Conservation (phyloP, 352 stramenopile genomes). For the Elongisporangium prolatum region DNA sequence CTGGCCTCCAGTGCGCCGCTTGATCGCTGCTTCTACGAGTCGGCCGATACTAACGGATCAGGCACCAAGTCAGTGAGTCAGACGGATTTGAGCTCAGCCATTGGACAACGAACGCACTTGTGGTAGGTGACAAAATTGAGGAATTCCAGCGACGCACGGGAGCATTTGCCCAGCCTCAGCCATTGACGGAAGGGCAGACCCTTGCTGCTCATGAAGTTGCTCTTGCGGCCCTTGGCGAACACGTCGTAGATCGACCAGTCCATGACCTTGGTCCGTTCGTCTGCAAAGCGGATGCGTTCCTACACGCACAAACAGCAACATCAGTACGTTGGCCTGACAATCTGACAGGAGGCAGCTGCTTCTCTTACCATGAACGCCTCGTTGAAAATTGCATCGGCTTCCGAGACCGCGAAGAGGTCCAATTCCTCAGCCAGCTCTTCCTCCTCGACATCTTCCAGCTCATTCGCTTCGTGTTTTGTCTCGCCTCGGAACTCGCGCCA, state of each 20-base stretch:
- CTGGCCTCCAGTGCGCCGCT: slow-evolving; percentile 47
- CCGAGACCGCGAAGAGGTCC: slow-evolving; percentile 78
- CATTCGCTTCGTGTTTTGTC: slow-evolving; percentile 73
- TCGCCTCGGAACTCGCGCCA: slow-evolving; percentile 80
- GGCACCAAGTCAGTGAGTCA: slow-evolving; percentile 2
- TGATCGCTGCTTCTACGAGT: slow-evolving; percentile 80
- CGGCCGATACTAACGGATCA: slow-evolving; percentile 54
- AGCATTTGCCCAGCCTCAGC: slow-evolving; percentile 57
- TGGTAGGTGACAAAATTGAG: slow-evolving; percentile 86
- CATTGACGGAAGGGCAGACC: slow-evolving; percentile 63
- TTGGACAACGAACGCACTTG: slow-evolving; percentile 36
- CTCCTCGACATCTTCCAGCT: slow-evolving; percentile 76
- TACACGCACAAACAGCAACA: slow-evolving; percentile 7
- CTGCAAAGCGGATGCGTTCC: slow-evolving; percentile 82
- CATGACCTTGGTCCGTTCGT: slow-evolving; percentile 79
- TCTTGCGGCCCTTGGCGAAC: slow-evolving; percentile 71
- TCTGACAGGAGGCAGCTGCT: no score
- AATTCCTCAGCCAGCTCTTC: slow-evolving; percentile 81
- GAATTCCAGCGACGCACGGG: slow-evolving; percentile 75
- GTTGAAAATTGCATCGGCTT: slow-evolving; percentile 75
- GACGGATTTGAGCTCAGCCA: not conserved
- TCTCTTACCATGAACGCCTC: slow-evolving; percentile 57
- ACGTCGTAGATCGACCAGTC: slow-evolving; percentile 79
- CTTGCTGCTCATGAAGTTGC: slow-evolving; percentile 84
- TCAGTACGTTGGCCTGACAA: no score